Evolutionary conservation across 345 rosid species (phyloP).

Genomic region (Dimocarpus longan): DNA sequence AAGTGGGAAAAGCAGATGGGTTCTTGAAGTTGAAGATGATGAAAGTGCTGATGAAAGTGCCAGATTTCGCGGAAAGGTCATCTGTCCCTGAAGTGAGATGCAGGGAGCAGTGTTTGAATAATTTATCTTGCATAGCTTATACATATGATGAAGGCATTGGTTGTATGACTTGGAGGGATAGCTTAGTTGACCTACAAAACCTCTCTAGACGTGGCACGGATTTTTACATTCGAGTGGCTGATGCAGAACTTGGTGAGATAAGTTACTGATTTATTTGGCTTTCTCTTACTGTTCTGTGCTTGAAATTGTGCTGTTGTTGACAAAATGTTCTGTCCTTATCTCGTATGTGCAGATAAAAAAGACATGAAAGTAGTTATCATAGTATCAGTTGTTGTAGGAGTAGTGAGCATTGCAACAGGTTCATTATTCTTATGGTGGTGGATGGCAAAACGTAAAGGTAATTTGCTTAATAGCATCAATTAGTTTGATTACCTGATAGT

Average conservation of each 20-base stretch:
- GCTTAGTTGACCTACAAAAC: conserved; percentile 42
- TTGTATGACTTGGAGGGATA: conserved; percentile 50
- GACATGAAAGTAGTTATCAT: neutral
- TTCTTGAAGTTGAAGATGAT: conserved; percentile 40
- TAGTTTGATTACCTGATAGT: no score
- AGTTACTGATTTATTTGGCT: neutral
- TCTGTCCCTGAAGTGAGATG: conserved; percentile 29
- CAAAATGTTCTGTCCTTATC: no score
- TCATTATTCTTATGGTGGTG: neutral
- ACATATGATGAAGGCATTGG: conserved; percentile 42
- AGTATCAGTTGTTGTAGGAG: neutral
- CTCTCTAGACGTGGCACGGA: conserved; percentile 36
- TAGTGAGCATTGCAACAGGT: neutral
- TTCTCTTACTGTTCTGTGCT: neutral
- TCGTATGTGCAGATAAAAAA: neutral
- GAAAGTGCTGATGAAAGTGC: conserved; percentile 53
- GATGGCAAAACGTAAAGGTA: conserved; percentile 29
- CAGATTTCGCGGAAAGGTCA: conserved; percentile 35
- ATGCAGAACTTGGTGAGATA: conserved; percentile 35
- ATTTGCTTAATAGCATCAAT: neutral
- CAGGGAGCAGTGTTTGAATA: conserved; percentile 37
- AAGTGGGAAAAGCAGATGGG: conserved; percentile 35
- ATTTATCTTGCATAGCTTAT: conserved; percentile 60
- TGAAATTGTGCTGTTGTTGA: neutral
- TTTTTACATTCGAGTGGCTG: conserved; percentile 43